Evolutionary conservation across 2,329 filamentous ascomycete species (phyloP), one percentile per base, ranked within the genome.

Genomic region (Dothidotthia symphoricarpi): DNA sequence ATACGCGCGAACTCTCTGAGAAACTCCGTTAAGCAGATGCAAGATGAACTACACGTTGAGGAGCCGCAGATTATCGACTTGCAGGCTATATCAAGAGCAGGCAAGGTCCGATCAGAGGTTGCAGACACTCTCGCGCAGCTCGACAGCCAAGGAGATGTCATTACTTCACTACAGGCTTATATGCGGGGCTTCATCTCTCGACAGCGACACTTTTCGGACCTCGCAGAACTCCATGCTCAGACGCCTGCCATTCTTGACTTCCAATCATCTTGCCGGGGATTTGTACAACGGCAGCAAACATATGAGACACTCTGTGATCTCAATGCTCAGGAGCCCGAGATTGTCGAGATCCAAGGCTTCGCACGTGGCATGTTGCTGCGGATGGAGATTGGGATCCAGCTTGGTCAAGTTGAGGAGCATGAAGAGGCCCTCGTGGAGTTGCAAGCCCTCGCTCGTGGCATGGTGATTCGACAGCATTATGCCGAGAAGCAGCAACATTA

Each of bases 401-500:
- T 98, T 26, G 78, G 76, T 15, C 82, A 91, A 49, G 76, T 97
- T 2, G 88, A 95, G 42, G 84, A 84, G 36, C 82, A 94, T 47
- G 90, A 97, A 58, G 83, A 85, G n/a, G 73, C 75, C 0, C 77
- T 96, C 43, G 71, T 81, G 7, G 85, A 83, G 19, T 69, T 95
- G 16, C 90, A 97, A 65, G 76, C 89, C 4, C 75, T 80, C 5
- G 80, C 85, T 6, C 81, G 84, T 53, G 91, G 82, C 3, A 83
- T 81, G 55, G 66, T 94, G 3, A 79, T 97, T 22, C 80, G 91
- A 24, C 76, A 74, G 11, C 76, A 75, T 13, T 97, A 95, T 55
- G 81, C 79, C 35, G 88, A 94, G 66, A 95, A 95, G 75, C 82
- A 85, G 61, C 82, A 82, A 15, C 91, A 86, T 70, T 98, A 90